Base-by-base conservation (phyloP, 1,284 basidiomycete species). In the Anthracocystis walkeri region DNA sequence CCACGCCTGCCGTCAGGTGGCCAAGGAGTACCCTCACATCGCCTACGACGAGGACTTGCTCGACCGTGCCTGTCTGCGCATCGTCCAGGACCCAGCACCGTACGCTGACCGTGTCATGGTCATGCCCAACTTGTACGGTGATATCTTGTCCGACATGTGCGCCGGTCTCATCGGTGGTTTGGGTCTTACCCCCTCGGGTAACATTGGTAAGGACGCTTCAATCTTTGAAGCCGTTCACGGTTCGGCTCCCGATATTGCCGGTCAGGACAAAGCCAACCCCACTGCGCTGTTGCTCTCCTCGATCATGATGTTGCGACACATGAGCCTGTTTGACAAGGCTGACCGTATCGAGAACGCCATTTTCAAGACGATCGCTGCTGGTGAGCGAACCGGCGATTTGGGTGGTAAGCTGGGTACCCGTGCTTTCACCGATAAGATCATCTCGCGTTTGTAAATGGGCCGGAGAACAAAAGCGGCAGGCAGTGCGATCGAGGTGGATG, bases 171-270 rank as follows among this genome's bases (percentile, higher is more conserved):
- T 99, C 86, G 97, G 97, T 80, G 97, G 97, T 83, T 90, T 99
- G 77, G 97, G 96, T 79, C 89, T 99, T 69, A 99, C 97, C 12
- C 97, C 97, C 40, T 98, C 96, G 52, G 97, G 96, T 53, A 99
- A 99, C 89, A 97, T 98, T 56, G 87, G 95, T 93, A 80, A 94
- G 91, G 95, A 98, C 87, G 97, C 97, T 46, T 97, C 95, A 71
- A 99, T 99, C 87, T 99, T 99, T 82, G 97, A 99, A 88, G 96
- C 97, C 71, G 97, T 99, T 31, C 97, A 99, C 88, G 97, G 97
- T 73, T 81, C 79, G 10, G 86, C 77, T 31, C 87, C 87, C 56
- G 88, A 89, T 82, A 88, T 88, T 78, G 87, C 86, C 89, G 95
- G 86, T 42, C 78, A 86, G 81, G 95, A 95, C 82, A 89, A 96